A percentile compares a stretch with the other conserved stretches of the same genome.
phyloP scores from a whole-genome alignment of 1,139 yeast genomes.

The Pichia sp. region DNA sequence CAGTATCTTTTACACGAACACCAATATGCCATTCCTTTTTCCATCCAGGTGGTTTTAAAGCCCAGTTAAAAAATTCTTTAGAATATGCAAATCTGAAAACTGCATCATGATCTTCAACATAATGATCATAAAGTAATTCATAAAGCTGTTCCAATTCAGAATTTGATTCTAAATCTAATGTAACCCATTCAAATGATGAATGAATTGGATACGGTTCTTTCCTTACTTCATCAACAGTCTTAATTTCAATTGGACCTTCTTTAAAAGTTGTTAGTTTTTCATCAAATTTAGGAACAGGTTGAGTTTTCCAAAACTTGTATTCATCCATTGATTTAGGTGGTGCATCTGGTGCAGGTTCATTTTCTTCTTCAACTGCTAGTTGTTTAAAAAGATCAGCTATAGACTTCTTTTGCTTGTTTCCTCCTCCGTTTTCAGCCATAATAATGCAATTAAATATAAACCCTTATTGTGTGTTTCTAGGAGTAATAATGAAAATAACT shows the following conservation, averaged over 20 bases:
- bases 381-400: slow-evolving; percentile 46
- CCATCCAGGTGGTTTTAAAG: slow-evolving; percentile 93
- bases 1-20: slow-evolving; percentile 72
- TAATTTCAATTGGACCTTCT: slow-evolving; percentile 83
- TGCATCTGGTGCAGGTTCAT: slow-evolving; percentile 32
- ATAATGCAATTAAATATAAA: not conserved
- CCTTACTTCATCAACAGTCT: slow-evolving; percentile 68
- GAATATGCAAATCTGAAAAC: slow-evolving; percentile 88
- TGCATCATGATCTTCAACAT: slow-evolving; percentile 92
- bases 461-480: too few species aligned
- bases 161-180: slow-evolving; percentile 58
- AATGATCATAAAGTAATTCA: slow-evolving; percentile 75
- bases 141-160: slow-evolving; percentile 69
- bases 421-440: slow-evolving; percentile 10
- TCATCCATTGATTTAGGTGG: slow-evolving; percentile 74
- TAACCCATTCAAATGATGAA: slow-evolving; percentile 82
- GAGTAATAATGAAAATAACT: too few species aligned
- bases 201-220: slow-evolving; percentile 64
- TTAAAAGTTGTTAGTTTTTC: slow-evolving; percentile 43
- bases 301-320: slow-evolving; percentile 97
- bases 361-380: slow-evolving; percentile 45
- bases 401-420: slow-evolving; percentile 26
- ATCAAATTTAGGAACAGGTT: slow-evolving; percentile 81
- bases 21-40: slow-evolving; percentile 86
- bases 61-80: slow-evolving; percentile 84